Evolutionary conservation across 371 early-diverging fungal genomes (phyloP), one percentile per base, ranked within the genome.

Genomic region (Lichtheimia corymbifera): DNA sequence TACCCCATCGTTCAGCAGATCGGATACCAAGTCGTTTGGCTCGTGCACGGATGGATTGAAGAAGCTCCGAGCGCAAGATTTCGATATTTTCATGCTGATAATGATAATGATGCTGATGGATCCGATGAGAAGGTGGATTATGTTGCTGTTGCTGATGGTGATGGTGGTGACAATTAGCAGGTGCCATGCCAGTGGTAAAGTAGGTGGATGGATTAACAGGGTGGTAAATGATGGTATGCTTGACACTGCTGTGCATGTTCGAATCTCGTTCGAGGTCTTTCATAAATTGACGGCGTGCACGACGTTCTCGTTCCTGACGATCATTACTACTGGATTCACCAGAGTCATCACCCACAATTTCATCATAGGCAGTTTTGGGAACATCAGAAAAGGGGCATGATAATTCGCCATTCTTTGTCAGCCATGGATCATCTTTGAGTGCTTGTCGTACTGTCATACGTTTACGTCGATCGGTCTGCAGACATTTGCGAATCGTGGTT

Each of bases 371-470:
- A 1, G 67, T 67, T 22, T 64, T 64, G 0, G 62, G 63, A 3
- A 53, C 60, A 13, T 64, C 57, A 14, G 63, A 49, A 18, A 73
- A 63, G 11, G 73, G 70, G 49, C 71, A 66, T 9, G 67, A 67
- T 22, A 77, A 40, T 22, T 59, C 51, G 9, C 71, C 76, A 58
- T 66, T 59, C 4, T 75, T 64, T 15, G 68, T 66, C 13, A 86
- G 57, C 86, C 86, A 86, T 1, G 76, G 68, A 54, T 86, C 86
- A 15, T 70, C 70, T 28, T 79, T 78, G 11, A 86, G 65, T 22
- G 83, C 77, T 49, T 67, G 61, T 3, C 74, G 63, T 12, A 86
- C 71, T 24, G 76, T 74, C 51, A 73, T 73, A 41, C 86, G 65
- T 49, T 80, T 73, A 27, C 65, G 58, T 20, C 81, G 66, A 30